These are phyloP conservation scores for Colletotrichum nymphaeae DNA, from an alignment of 2,329 filamentous ascomycete species.

Conservation along the genomic window DNA sequence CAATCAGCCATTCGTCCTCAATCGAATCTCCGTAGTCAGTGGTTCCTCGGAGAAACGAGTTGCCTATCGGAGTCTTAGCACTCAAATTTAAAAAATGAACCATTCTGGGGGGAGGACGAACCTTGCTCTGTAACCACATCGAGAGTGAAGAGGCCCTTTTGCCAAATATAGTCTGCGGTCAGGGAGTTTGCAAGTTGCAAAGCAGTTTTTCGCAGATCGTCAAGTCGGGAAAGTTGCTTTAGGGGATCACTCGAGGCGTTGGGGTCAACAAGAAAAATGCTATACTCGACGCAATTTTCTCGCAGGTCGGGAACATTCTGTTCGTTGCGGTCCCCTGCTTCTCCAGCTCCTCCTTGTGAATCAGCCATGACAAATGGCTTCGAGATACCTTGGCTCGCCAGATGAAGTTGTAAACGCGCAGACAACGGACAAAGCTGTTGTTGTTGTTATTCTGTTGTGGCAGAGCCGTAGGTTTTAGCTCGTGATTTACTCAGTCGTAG, in stretches of 20 bases:
- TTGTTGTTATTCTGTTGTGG: not conserved
- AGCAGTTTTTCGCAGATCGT: slow-evolving; percentile 77
- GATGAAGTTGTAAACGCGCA: not conserved
- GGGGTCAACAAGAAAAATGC: slow-evolving; percentile 74
- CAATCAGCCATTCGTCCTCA: slow-evolving; percentile 97
- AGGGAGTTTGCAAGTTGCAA: slow-evolving; percentile 70
- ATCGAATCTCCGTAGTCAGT: slow-evolving; percentile 95
- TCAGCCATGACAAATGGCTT: not conserved
- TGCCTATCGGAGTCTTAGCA: slow-evolving; percentile 47
- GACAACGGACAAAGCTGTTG: not conserved
- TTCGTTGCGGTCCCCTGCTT: not conserved
- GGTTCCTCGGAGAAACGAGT: slow-evolving; percentile 76
- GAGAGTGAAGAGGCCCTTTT: slow-evolving; percentile 83
- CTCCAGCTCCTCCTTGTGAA: not conserved
- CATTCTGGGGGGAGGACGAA: slow-evolving; percentile 45
- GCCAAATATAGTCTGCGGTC: slow-evolving; percentile 94
- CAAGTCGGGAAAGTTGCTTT: slow-evolving; percentile 73
- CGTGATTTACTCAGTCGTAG: not conserved
- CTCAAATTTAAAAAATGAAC: not conserved
- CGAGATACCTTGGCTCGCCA: not conserved
- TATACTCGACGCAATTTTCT: slow-evolving; percentile 89
- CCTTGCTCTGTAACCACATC: slow-evolving; percentile 70
- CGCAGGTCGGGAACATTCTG: slow-evolving; percentile 62
- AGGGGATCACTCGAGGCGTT: slow-evolving; percentile 60
- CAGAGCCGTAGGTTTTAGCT: not conserved